These are phyloP conservation scores for Bipolaris zeicola DNA, from an alignment of 2,329 filamentous ascomycete species.

Conservation along the genomic window DNA sequence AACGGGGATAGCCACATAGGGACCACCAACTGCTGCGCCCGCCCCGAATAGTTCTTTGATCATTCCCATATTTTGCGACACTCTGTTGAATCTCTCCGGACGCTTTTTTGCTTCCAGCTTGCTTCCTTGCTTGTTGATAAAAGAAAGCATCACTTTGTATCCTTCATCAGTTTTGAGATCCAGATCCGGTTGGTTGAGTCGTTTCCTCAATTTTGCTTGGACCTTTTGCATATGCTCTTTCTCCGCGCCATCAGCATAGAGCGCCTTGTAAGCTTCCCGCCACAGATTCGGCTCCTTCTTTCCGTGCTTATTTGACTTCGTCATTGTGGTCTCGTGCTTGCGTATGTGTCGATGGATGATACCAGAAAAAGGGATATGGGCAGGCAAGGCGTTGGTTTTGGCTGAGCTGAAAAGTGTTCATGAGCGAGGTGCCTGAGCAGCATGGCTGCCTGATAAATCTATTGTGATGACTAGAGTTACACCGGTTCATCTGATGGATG, in stretches of 20 bases:
- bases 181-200: constrained; percentile 19
- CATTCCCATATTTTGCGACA: constrained; percentile 18
- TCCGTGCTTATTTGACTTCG: neutral
- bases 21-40: constrained; percentile 22
- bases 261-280: constrained; percentile 23
- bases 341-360: neutral
- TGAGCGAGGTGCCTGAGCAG: neutral
- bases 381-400: neutral
- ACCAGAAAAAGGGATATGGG: neutral
- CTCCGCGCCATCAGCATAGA: constrained; percentile 17
- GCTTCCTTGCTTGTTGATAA: constrained; percentile 16
- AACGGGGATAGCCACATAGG: constrained; percentile 24
- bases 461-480: neutral
- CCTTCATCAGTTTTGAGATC: constrained; percentile 23
- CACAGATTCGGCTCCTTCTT: constrained; percentile 19
- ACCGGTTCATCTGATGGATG: neutral
- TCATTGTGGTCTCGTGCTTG: neutral
- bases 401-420: neutral
- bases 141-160: constrained; percentile 12
- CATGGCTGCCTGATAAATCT: neutral
- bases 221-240: constrained; percentile 23
- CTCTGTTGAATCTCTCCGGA: constrained; percentile 15
- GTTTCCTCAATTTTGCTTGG: constrained; percentile 15
- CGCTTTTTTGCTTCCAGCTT: constrained; percentile 10
- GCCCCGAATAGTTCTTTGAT: constrained; percentile 22